Conservation (phyloP, 225 moss, liverwort and hornwort genomes). For the Ulota crispa region DNA sequence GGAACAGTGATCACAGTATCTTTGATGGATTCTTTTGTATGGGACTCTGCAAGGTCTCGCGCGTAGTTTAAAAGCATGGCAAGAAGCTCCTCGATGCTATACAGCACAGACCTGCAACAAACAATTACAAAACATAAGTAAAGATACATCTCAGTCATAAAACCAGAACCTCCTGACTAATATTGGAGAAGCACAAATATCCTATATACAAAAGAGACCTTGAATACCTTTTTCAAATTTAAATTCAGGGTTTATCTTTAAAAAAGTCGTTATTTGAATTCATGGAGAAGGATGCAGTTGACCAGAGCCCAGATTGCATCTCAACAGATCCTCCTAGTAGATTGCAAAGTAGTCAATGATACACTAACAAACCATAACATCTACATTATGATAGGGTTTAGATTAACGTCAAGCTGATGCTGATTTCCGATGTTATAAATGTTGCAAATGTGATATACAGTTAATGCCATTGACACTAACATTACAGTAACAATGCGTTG, state of each 20-base stretch:
- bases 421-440: not conserved
- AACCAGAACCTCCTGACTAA: not conserved
- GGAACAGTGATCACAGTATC: conserved; percentile 91
- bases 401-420: not conserved
- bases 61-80: conserved; percentile 87
- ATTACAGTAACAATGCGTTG: not conserved
- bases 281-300: conserved; percentile 7
- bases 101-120: conserved; percentile 54
- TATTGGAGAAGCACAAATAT: not conserved
- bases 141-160: not conserved
- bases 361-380: not conserved
- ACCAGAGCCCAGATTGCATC: not conserved
- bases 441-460: not conserved
- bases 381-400: too few relatives aligned
- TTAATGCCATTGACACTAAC: not conserved
- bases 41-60: conserved; percentile 79
- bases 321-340: not conserved
- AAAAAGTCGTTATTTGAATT: not conserved
- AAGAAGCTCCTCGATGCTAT: conserved; percentile 81
- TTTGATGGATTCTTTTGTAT: conserved; percentile 72
- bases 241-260: not conserved
- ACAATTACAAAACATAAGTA: not conserved
- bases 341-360: not conserved
- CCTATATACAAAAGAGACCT: not conserved
- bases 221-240: not conserved